Evolutionary conservation across 2,329 filamentous ascomycete genomes (phyloP).

Genomic region (Nemania bipapillata): DNA sequence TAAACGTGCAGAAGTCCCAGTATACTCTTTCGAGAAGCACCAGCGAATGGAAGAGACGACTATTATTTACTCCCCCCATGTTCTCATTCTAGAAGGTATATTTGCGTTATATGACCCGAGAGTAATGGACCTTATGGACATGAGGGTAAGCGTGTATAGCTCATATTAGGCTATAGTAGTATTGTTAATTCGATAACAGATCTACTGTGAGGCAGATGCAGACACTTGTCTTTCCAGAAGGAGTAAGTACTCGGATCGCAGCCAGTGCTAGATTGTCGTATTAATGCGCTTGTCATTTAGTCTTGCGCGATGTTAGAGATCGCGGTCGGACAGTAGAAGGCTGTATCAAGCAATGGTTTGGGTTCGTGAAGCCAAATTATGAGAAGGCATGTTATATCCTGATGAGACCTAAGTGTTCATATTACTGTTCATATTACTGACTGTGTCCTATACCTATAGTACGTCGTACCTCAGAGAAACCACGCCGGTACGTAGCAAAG

Average conservation of each 20-base stretch:
- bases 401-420: background rate
- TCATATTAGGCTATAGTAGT: background rate
- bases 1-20: constrained; percentile 87
- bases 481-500: constrained; percentile 71
- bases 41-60: constrained; percentile 81
- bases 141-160: constrained; percentile 69
- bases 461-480: constrained; percentile 89
- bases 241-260: constrained; percentile 65
- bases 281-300: constrained; percentile 56
- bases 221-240: constrained; percentile 91
- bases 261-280: background rate
- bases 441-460: constrained; percentile 60
- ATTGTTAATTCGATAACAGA: constrained; percentile 59
- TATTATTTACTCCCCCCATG: constrained; percentile 94
- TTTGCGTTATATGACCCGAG: constrained; percentile 91
- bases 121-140: constrained; percentile 86
- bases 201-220: constrained; percentile 95
- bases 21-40: constrained; percentile 96
- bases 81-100: constrained; percentile 94
- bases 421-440: constrained; percentile 37
- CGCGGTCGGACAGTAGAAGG: constrained; percentile 92
- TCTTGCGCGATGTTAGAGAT: constrained; percentile 87
- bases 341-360: constrained; percentile 98
- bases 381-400: constrained; percentile 66
- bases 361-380: constrained; percentile 95